A percentile compares a stretch with the other conserved stretches of the same genome.
Evolutionary conservation across 139 green algal species (phyloP).

Genomic region (Chlorella sorokiniana): DNA sequence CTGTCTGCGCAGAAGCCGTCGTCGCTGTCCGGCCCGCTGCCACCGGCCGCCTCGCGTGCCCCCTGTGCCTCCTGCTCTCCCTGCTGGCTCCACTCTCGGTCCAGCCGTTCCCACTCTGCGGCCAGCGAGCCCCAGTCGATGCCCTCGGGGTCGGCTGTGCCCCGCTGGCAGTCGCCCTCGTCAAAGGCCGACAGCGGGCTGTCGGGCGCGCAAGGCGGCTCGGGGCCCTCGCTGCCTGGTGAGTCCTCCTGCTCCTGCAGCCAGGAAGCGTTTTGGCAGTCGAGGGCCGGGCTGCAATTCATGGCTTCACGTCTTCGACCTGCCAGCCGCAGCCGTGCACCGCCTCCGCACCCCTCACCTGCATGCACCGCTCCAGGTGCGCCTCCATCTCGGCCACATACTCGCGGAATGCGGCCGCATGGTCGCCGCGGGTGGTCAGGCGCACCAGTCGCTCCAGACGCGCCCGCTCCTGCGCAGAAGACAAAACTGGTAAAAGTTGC

Average conservation of each 20-base stretch:
- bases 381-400: background rate
- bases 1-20: too few species aligned
- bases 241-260: background rate
- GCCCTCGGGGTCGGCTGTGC: background rate
- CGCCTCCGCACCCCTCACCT: background rate
- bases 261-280: background rate
- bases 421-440: background rate
- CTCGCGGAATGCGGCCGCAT: background rate
- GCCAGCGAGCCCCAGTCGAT: background rate
- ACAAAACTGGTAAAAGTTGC: background rate
- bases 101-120: background rate
- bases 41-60: too few species aligned
- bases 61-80: background rate
- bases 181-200: background rate
- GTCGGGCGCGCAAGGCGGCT: background rate
- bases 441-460: background rate
- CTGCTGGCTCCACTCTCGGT: background rate
- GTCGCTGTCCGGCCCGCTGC: too few species aligned
- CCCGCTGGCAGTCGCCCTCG: background rate
- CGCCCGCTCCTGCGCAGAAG: background rate
- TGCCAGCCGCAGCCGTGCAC: too few species aligned
- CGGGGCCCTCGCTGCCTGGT: background rate
- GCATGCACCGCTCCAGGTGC: background rate
- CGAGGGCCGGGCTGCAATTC: background rate
- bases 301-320: too few species aligned